Conservation (phyloP, 192 early-diverging fungal species). For the Backusella tarrabulga region DNA sequence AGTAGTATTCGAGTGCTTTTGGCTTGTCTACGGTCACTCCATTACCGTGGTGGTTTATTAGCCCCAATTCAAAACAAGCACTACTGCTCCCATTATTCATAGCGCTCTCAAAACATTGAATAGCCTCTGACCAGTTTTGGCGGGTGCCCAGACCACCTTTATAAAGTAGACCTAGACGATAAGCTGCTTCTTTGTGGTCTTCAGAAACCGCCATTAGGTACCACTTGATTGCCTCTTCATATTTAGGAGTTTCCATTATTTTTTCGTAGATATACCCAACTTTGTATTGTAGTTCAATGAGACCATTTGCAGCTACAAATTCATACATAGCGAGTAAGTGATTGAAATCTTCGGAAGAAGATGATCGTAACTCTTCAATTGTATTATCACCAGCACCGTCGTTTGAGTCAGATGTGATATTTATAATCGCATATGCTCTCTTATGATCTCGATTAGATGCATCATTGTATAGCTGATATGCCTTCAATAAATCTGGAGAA, state of each 20-base stretch:
- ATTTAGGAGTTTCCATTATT: background rate
- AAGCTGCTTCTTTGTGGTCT: background rate
- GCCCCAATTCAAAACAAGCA: background rate
- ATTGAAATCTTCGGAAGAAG: background rate
- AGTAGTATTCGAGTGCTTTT: background rate
- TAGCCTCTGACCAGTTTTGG: background rate
- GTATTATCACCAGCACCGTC: background rate
- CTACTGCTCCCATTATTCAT: background rate
- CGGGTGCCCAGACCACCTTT: background rate
- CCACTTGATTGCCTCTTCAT: background rate
- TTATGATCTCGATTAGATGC: background rate
- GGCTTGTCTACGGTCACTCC: background rate
- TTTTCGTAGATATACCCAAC: background rate
- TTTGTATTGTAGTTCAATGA: background rate
- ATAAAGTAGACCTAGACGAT: background rate
- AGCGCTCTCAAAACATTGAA: background rate
- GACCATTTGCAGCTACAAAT: background rate
- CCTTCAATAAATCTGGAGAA: background rate
- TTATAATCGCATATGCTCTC: background rate
- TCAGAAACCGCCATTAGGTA: background rate
- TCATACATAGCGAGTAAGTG: background rate
- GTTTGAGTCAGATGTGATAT: background rate
- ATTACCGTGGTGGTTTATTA: background rate
- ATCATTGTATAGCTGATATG: background rate
- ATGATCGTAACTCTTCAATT: background rate